These are phyloP conservation scores for Mortierella sp. DNA, from an alignment of 371 early-diverging fungal genomes.

Conservation along the genomic window DNA sequence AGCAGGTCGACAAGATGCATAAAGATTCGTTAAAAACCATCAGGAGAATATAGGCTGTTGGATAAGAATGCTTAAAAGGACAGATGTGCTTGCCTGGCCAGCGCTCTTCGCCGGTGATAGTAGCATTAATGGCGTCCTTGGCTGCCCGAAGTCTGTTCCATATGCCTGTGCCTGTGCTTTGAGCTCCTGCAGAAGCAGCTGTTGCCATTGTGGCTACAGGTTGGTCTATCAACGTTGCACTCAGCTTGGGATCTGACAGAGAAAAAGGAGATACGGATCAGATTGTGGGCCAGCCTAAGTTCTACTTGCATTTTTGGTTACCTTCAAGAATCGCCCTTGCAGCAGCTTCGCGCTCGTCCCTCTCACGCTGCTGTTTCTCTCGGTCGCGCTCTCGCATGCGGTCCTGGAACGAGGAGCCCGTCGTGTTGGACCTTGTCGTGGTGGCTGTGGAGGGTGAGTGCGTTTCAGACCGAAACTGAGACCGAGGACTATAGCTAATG, in stretches of 20 bases:
- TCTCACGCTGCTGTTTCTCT: constrained; percentile 32
- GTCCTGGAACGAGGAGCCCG: constrained; percentile 43
- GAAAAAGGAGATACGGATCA: no score
- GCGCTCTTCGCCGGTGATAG: constrained; percentile 61
- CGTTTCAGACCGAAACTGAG: not conserved
- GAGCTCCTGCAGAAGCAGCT: constrained; percentile 17
- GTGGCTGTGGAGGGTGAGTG: not conserved
- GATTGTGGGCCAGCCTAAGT: no score
- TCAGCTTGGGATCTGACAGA: constrained; percentile 8
- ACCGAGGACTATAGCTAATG: not conserved
- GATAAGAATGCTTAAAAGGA: no score
- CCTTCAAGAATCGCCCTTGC: constrained; percentile 28
- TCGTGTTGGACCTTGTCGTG: constrained; percentile 20
- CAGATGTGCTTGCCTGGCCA: constrained; percentile 57
- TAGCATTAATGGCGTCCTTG: constrained; percentile 66
- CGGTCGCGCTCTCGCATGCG: constrained; percentile 44
- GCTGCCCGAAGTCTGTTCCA: constrained; percentile 68
- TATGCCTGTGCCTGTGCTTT: constrained; percentile 38
- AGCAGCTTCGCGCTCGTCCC: constrained; percentile 33
- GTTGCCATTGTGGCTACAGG: constrained; percentile 4
- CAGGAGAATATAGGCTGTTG: no score
- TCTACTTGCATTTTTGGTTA: not conserved
- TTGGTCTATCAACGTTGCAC: not conserved
- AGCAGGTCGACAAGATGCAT: no score
- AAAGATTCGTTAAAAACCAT: no score